Evolutionary conservation across 2,329 filamentous ascomycete genomes (phyloP).

Genomic region (Aspergillus flavus): DNA sequence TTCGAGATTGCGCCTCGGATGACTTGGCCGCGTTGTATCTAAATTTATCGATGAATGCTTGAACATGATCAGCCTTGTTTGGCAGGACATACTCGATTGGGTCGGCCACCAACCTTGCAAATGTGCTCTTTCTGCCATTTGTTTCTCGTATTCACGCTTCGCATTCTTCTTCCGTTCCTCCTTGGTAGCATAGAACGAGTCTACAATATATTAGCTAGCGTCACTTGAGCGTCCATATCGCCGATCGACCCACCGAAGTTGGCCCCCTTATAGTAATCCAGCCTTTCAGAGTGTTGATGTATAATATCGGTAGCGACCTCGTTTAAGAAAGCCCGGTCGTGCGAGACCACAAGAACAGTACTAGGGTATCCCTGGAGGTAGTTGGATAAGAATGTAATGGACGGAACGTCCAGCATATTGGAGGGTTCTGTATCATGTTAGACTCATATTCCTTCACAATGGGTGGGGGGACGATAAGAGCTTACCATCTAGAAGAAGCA

Average conservation of each 20-base stretch:
- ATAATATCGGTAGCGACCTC: conserved; percentile 99
- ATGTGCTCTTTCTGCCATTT: conserved; percentile 91
- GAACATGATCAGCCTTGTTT: conserved; percentile 12
- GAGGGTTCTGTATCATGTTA: conserved; percentile 71
- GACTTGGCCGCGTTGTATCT: conserved; percentile 99
- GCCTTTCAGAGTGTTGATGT: conserved; percentile 92
- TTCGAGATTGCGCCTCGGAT: conserved; percentile 94
- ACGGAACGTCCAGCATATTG: conserved; percentile 99
- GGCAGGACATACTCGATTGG: neutral
- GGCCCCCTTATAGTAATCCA: conserved; percentile 97
- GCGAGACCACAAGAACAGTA: conserved; percentile 92
- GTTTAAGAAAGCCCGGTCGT: conserved; percentile 98
- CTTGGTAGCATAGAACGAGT: conserved; percentile 94
- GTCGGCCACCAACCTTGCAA: conserved; percentile 62
- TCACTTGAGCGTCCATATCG: neutral
- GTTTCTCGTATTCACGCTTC: conserved; percentile 97
- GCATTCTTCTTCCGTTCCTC: conserved; percentile 97
- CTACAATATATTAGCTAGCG: conserved; percentile 41
- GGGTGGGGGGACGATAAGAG: neutral
- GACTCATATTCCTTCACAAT: conserved; percentile 2
- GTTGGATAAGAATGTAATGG: conserved; percentile 94
- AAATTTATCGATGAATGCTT: conserved; percentile 98
- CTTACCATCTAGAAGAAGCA: conserved; percentile 80
- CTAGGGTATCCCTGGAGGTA: conserved; percentile 94
- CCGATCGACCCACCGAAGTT: conserved; percentile 67